Percentiles rank a stretch among this genome's conserved stretches.
phyloP scores from a whole-genome alignment of 2,329 filamentous ascomycete genomes.

The Colletotrichum liriopes region DNA sequence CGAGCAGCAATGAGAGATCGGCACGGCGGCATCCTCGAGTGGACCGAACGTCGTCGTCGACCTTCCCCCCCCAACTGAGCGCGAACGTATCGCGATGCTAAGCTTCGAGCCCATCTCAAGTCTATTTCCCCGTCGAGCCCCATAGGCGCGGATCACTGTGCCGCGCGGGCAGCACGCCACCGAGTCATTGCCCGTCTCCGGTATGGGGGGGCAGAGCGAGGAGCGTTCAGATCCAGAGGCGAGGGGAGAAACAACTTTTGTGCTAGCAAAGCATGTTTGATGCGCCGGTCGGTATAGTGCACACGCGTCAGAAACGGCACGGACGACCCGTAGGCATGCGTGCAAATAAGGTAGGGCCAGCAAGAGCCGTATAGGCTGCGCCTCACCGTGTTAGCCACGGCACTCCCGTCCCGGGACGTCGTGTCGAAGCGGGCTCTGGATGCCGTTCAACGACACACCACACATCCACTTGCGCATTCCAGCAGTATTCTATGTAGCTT shows the following conservation, averaged over 20 bases:
- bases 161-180: neutral
- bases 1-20: neutral
- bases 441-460: neutral
- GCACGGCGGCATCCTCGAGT: neutral
- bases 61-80: neutral
- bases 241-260: neutral
- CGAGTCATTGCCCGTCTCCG: neutral
- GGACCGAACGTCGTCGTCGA: no score
- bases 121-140: neutral
- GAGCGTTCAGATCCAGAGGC: neutral
- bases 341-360: slow-evolving; percentile 7
- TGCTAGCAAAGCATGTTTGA: neutral
- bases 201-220: neutral
- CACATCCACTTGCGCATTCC: neutral
- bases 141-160: neutral
- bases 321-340: neutral
- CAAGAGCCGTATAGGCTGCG: slow-evolving; percentile 1
- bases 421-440: neutral
- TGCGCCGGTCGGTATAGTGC: neutral
- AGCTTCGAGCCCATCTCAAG: slow-evolving; percentile 6
- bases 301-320: neutral
- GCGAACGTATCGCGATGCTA: slow-evolving; percentile 5
- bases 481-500: neutral
- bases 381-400: slow-evolving; percentile 3
- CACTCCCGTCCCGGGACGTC: neutral